phyloP scores from a whole-genome alignment of 2,329 filamentous ascomycete species.

The Cercospora sp. region DNA sequence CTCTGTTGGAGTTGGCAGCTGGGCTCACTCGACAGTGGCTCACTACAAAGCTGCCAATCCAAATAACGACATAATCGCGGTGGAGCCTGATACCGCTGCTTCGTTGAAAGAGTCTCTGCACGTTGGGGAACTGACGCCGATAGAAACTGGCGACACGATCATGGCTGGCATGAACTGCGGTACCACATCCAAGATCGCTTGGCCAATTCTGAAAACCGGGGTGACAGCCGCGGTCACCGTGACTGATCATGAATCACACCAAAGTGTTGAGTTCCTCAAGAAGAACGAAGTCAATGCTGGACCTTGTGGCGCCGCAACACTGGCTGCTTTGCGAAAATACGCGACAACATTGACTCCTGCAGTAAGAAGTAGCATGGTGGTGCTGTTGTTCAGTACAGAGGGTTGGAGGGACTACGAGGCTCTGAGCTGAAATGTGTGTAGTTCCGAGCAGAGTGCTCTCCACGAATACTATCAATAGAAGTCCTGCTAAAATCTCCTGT shows the following conservation, averaged over 20 bases:
- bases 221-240: constrained; percentile 63
- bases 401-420: constrained; percentile 56
- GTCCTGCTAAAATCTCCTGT: neutral
- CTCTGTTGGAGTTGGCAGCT: constrained; percentile 71
- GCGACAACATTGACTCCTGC: constrained; percentile 44
- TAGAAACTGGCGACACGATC: constrained; percentile 63
- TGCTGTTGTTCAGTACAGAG: constrained; percentile 69
- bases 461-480: neutral
- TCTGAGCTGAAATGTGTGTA: constrained; percentile 7
- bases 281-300: constrained; percentile 53
- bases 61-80: constrained; percentile 55
- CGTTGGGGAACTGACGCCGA: constrained; percentile 49
- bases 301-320: constrained; percentile 62
- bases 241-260: constrained; percentile 63
- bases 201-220: constrained; percentile 58
- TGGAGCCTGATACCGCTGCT: constrained; percentile 68
- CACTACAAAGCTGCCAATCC: constrained; percentile 58
- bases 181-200: constrained; percentile 65
- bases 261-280: constrained; percentile 57
- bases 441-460: neutral
- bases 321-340: constrained; percentile 58
- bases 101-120: constrained; percentile 58
- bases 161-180: constrained; percentile 76
- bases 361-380: constrained; percentile 50
- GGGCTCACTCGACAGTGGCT: constrained; percentile 67